A percentile compares a stretch with the other conserved stretches of the same genome.
These are phyloP conservation scores for Wallacemonas collosoma DNA, from an alignment of 208 protist genomes.

Conservation along the genomic window DNA sequence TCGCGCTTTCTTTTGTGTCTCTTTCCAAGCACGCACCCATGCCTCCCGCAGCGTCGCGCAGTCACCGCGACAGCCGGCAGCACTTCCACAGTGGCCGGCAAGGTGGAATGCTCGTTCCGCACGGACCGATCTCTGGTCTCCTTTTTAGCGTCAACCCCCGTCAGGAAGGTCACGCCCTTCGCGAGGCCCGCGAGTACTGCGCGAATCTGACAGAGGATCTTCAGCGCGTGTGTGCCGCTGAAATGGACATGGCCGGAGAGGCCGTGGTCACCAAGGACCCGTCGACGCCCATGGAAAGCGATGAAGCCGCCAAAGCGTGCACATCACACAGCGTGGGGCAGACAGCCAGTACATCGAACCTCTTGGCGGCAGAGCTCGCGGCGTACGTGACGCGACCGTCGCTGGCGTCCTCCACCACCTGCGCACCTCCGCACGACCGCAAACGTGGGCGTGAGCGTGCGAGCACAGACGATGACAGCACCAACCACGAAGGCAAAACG, in stretches of 20 bases:
- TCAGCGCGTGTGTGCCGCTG: slow-evolving; percentile 13
- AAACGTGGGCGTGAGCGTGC: slow-evolving; percentile 11
- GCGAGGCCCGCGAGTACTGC: slow-evolving; percentile 74
- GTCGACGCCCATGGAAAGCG: too few species aligned
- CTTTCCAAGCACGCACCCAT: background rate
- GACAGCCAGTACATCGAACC: slow-evolving; percentile 14
- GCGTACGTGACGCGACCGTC: slow-evolving; percentile 7
- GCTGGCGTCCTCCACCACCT: background rate
- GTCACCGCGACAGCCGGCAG: slow-evolving; percentile 59
- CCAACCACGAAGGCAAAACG: slow-evolving; percentile 14
- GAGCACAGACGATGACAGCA: slow-evolving; percentile 23
- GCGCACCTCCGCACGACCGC: slow-evolving; percentile 18
- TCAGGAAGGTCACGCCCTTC: slow-evolving; percentile 61
- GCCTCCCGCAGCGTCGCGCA: slow-evolving; percentile 18
- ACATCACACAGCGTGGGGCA: too few species aligned
- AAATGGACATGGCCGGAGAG: background rate
- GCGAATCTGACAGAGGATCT: slow-evolving; percentile 60
- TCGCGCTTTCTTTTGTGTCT: slow-evolving; percentile 6
- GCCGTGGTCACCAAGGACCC: background rate
- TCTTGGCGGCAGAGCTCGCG: slow-evolving; percentile 35
- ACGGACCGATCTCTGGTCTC: slow-evolving; percentile 56
- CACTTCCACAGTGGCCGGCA: slow-evolving; percentile 66
- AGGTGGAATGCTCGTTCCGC: slow-evolving; percentile 66
- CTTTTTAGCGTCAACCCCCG: slow-evolving; percentile 78
- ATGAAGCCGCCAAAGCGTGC: too few species aligned